phyloP scores from a whole-genome alignment of 2,329 filamentous ascomycete genomes.

The Alternaria gaisen region DNA sequence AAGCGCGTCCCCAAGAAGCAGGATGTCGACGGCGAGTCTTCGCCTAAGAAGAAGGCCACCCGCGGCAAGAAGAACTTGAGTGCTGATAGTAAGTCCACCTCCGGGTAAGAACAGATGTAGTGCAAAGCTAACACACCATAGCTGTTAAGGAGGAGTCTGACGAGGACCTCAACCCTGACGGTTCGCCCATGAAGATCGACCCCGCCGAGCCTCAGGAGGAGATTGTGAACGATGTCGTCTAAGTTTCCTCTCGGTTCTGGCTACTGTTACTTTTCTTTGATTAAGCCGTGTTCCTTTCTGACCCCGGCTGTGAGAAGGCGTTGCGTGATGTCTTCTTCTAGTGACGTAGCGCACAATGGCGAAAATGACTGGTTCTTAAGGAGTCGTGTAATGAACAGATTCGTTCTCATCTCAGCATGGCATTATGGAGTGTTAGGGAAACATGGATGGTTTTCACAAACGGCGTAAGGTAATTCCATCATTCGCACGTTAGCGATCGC shows the following conservation, averaged over 20 bases:
- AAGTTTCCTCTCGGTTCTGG: slow-evolving; percentile 1
- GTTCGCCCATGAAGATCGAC: slow-evolving; percentile 6
- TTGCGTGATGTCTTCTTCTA: neutral
- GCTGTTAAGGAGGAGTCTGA: slow-evolving; percentile 21
- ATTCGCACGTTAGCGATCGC: neutral
- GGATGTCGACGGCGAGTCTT: slow-evolving; percentile 40
- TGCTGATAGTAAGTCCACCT: slow-evolving; percentile 26
- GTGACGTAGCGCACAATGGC: neutral
- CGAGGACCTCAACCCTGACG: slow-evolving; percentile 6
- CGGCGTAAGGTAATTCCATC: neutral
- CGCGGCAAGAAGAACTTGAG: slow-evolving; percentile 34
- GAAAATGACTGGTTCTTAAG: neutral
- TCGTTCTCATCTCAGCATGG: neutral
- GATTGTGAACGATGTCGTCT: slow-evolving; percentile 23
- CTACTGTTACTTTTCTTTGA: neutral
- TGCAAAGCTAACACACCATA: slow-evolving; percentile 16
- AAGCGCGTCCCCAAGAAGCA: slow-evolving; percentile 48
- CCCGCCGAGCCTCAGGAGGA: slow-evolving; percentile 11
- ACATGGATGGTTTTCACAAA: neutral
- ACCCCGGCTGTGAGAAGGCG: neutral
- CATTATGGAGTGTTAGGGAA: neutral
- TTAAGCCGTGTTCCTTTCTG: neutral
- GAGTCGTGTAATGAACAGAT: neutral
- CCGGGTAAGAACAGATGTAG: neutral
- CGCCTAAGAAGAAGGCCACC: slow-evolving; percentile 44